These are phyloP conservation scores for Solanum lycopersicoides DNA, from an alignment of 257 asterid species.

Conservation along the genomic window DNA sequence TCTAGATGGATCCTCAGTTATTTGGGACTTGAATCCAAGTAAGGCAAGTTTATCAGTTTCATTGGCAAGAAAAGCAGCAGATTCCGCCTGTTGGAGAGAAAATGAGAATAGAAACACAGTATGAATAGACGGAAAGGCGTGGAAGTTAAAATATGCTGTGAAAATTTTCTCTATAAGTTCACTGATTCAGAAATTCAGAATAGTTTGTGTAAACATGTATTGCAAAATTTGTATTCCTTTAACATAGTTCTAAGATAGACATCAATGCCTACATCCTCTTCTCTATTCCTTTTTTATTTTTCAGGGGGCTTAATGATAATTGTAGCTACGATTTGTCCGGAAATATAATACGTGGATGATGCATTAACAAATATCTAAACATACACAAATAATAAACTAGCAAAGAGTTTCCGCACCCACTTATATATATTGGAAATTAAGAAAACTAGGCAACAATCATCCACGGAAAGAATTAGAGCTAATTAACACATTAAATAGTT, in stretches of 20 bases:
- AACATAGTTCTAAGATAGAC: neutral
- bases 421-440: too few relatives aligned
- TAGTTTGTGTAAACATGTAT: too few relatives aligned
- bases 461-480: neutral
- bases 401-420: neutral
- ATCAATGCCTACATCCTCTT: too few relatives aligned
- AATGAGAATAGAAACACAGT: neutral
- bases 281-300: too few relatives aligned
- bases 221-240: neutral
- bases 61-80: slow-evolving; percentile 4
- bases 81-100: slow-evolving; percentile 10
- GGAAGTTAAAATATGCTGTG: neutral
- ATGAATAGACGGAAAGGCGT: slow-evolving; percentile 1
- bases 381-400: neutral
- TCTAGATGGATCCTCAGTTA: slow-evolving; percentile 29
- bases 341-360: neutral
- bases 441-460: neutral
- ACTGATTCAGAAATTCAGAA: neutral
- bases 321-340: neutral
- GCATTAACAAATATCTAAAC: neutral
- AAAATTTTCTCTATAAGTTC: neutral
- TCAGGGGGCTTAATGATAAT: neutral
- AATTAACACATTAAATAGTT: neutral
- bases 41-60: slow-evolving; percentile 27
- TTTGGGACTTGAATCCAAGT: slow-evolving; percentile 34